These are phyloP conservation scores for Trichosanthes cucumerina DNA, from an alignment of 306 rosid species.

Conservation along the genomic window DNA sequence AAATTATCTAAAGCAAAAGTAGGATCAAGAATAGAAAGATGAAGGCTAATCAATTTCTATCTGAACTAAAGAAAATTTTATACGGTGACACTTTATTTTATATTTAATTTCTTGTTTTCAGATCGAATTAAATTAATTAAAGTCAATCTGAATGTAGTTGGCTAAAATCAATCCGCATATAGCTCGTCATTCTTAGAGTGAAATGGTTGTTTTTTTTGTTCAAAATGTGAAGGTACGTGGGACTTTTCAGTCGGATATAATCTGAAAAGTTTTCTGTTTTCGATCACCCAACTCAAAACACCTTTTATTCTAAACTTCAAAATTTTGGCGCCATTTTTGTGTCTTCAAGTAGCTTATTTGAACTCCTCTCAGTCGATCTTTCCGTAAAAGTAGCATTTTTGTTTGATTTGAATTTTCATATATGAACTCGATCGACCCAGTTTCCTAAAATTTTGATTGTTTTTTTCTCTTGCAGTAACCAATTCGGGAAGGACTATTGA, in stretches of 20 bases:
- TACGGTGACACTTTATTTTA: too few relatives aligned
- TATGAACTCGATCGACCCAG: neutral
- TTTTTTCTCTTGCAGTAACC: conserved; percentile 34
- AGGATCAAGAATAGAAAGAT: neutral
- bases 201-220: too few relatives aligned
- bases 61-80: neutral
- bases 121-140: too few relatives aligned
- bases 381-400: neutral
- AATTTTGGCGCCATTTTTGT: neutral
- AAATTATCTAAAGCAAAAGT: neutral
- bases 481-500: conserved; percentile 49
- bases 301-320: neutral
- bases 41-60: neutral
- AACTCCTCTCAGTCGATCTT: neutral
- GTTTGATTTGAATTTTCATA: neutral
- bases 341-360: neutral
- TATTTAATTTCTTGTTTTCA: too few relatives aligned
- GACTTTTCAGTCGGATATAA: neutral
- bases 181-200: neutral
- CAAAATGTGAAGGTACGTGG: neutral
- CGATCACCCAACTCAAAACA: neutral
- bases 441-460: neutral
- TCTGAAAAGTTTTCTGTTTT: neutral
- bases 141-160: too few relatives aligned
- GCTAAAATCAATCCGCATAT: too few relatives aligned